Base-by-base conservation (phyloP, 176 grass and related monocot species). In the Microstegium vimineum region DNA sequence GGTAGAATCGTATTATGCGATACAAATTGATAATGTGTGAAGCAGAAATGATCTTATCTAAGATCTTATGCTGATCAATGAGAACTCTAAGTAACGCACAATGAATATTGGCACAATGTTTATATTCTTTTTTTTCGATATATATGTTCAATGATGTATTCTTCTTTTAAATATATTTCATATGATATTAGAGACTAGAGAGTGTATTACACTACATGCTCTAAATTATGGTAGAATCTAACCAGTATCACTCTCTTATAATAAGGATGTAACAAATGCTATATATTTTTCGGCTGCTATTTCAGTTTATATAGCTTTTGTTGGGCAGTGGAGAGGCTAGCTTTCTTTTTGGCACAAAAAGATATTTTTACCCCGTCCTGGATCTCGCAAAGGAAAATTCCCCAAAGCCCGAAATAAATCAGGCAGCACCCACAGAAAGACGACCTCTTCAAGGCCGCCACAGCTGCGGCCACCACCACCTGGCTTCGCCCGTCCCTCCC, bases 401-500 rank as follows among this genome's bases (percentile, higher is more conserved):
- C 47, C 70, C 40, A 65, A 68, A 67, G 23, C 41, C 23, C 35
- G 5, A 79, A 47, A 35, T 26, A 80, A 80, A 45, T 49, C n/a
- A 23, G 65, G 76, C 31, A 54, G 3, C 57, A 3, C 59, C 27
- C 78, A 18, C 20, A n/a, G 22, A n/a, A 20, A 56, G 51, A 6
- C 18, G n/a, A 76, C 64, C 30, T 26, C 12, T 47, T 79, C 34
- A 80, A 80, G 59, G 28, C 36, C 79, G 28, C 36, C 79, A 74
- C 49, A 34, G 63, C 79, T 33, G 31, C 65, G 10, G 16, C 73
- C 69, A 79, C n/a, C 12, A 14, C 17, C 45, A 25, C 18, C 20
- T 56, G 22, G 20, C 34, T n/a, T n/a, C n/a, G n/a, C 69, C 15
- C 60, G 1, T 15, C 37, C n/a, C 10, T n/a, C 2, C 42, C 5